Base-by-base conservation (phyloP, 495 filamentous ascomycete species). In the Daldinia bambusicola region DNA sequence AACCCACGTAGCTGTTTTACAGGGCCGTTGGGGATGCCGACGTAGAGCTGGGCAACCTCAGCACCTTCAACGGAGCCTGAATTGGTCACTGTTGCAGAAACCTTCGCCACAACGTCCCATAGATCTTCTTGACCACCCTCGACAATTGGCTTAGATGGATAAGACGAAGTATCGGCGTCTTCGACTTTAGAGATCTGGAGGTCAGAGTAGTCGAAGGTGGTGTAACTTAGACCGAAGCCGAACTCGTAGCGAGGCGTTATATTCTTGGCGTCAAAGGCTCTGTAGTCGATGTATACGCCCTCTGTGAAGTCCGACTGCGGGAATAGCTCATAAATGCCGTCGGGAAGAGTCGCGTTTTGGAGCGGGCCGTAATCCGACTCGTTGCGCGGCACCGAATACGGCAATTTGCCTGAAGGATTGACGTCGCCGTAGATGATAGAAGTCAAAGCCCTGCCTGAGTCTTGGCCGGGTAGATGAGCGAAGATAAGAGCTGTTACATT, bases 191-290 rank as follows among this genome's bases (percentile, higher is more conserved):
- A 55, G 40, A 89, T 73, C 0, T 66, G 22, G 1, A 89, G 78
- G 22, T 69, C 72, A 1, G 82, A 78, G 65, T 84, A 87, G 14
- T 77, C 67, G 76, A 91, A 93, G 1, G 84, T 89, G 5, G 89
- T 91, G 76, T 92, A 93, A 16, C 86, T 88, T 1, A 93, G 80
- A 1, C 91, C 91, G 60, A 87, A 92, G 12, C 91, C 92, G 69
- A 93, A 93, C 69, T 90, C 88, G 67, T 86, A 93, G 6, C 88
- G 82, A 0, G 90, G 89, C 0, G 80, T 83, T 69, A 92, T 86
- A 64, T 90, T 88, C 57, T 85, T 74, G 40, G 80, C 81, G 68
- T 92, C 89, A 61, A 92, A 92, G 61, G 87, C 83, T 20, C 89
- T 84, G 66, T 92, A 92, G 72, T 90, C 91, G 55, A 93, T 81